A percentile compares a stretch with the other conserved stretches of the same genome.
These are phyloP conservation scores for Babesia ovis DNA, from an alignment of 169 alveolate species.

Conservation along the genomic window DNA sequence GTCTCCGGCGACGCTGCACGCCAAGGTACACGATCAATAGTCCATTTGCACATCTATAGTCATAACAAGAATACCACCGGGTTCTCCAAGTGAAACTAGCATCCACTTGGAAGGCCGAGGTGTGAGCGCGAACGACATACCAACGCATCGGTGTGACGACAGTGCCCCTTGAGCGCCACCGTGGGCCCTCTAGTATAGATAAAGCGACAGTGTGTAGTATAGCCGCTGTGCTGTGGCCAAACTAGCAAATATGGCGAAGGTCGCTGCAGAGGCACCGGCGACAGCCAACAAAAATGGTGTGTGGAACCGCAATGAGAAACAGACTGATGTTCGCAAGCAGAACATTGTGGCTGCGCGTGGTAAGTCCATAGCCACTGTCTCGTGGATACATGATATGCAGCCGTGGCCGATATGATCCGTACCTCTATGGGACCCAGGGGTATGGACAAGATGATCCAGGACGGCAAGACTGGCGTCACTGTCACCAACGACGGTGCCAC, in stretches of 20 bases:
- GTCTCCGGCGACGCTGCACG: constrained; percentile 7
- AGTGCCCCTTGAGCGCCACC: neutral
- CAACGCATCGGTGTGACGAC: neutral
- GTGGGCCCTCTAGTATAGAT: neutral
- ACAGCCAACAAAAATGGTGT: constrained; percentile 62
- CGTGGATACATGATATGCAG: constrained; percentile 52
- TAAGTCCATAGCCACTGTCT: constrained; percentile 26
- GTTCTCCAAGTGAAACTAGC: neutral
- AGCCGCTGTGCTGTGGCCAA: neutral
- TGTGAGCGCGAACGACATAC: neutral
- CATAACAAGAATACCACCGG: no score
- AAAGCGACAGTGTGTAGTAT: no score
- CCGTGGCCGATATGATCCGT: constrained; percentile 96
- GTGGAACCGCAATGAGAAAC: constrained; percentile 77
- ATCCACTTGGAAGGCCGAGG: constrained; percentile 17
- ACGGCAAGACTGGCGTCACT: constrained; percentile 95
- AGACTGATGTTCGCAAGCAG: constrained; percentile 79
- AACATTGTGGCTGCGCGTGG: constrained; percentile 86
- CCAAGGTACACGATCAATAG: constrained; percentile 1
- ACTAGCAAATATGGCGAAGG: constrained; percentile 6
- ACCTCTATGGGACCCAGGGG: constrained; percentile 99
- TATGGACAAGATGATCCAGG: constrained; percentile 99
- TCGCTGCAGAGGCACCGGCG: constrained; percentile 62
- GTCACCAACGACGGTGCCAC: constrained; percentile 99
- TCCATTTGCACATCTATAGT: neutral